A percentile compares a stretch with the other conserved stretches of the same genome.
Conservation (phyloP, 2,329 filamentous ascomycete species). For the Hymenoscyphus fructigenus region DNA sequence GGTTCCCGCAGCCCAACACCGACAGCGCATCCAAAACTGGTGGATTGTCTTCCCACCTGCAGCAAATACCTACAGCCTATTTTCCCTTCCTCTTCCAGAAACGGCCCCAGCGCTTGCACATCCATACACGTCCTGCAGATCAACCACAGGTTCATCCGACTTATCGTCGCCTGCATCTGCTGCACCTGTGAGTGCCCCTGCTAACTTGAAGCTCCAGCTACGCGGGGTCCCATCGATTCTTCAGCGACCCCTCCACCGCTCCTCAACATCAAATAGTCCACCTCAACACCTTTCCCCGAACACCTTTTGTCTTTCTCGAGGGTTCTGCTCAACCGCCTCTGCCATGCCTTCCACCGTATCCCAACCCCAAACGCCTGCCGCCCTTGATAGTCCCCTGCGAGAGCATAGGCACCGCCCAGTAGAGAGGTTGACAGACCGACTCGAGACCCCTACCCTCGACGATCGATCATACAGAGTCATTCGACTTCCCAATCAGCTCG, state of each 20-base stretch:
- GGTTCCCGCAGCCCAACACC: neutral
- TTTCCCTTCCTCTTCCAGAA: neutral
- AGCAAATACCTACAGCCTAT: neutral
- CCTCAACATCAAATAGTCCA: slow-evolving; percentile 11
- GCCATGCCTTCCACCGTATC: slow-evolving; percentile 36
- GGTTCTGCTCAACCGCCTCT: slow-evolving; percentile 20
- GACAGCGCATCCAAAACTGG: neutral
- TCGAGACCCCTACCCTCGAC: slow-evolving; percentile 84
- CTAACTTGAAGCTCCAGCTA: neutral
- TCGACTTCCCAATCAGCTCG: slow-evolving; percentile 81
- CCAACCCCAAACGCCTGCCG: slow-evolving; percentile 34
- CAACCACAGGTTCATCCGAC: neutral
- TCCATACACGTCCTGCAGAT: slow-evolving; percentile 1
- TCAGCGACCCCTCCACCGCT: slow-evolving; percentile 7
- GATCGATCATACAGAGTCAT: slow-evolving; percentile 87
- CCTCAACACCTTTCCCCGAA: slow-evolving; percentile 3
- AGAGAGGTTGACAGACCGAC: slow-evolving; percentile 59
- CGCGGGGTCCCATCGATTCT: slow-evolving; percentile 11
- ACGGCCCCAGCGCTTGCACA: slow-evolving; percentile 2
- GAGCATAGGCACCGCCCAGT: slow-evolving; percentile 35
- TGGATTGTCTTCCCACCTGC: neutral
- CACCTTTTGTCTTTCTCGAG: slow-evolving; percentile 11
- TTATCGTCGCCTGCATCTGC: neutral
- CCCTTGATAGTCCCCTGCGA: slow-evolving; percentile 31
- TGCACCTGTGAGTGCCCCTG: neutral